Conservation (phyloP, 2,329 filamentous ascomycete species). For the Xylariaceae sp. region DNA sequence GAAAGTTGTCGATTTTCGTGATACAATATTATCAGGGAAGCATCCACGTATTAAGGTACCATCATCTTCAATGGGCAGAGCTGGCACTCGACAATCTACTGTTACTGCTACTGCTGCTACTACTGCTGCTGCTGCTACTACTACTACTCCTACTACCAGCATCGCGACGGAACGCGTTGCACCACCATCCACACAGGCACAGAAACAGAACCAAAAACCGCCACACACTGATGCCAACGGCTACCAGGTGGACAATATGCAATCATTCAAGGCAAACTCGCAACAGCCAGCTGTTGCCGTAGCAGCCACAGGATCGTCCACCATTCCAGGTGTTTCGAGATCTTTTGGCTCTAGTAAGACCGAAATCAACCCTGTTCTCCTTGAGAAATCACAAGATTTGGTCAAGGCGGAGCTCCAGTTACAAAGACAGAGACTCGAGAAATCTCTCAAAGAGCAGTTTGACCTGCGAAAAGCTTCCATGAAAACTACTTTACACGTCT, state of each 20-base stretch:
- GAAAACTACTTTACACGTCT: conserved; percentile 45
- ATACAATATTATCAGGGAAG: conserved; percentile 77
- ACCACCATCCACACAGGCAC: conserved; percentile 12
- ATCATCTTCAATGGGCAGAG: conserved; percentile 35
- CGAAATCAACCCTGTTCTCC: conserved; percentile 78
- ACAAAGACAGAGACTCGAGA: conserved; percentile 81
- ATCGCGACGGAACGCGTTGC: conserved; percentile 30
- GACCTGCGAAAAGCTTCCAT: conserved; percentile 59
- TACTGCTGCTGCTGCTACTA: neutral
- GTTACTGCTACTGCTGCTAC: conserved; percentile 1
- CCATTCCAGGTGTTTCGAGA: conserved; percentile 42
- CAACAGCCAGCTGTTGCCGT: conserved; percentile 38
- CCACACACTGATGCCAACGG: conserved; percentile 28
- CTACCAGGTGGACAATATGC: conserved; percentile 36
- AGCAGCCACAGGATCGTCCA: conserved; percentile 26
- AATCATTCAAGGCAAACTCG: conserved; percentile 42
- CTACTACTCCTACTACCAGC: neutral
- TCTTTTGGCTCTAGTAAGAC: conserved; percentile 56
- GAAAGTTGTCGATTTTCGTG: conserved; percentile 78
- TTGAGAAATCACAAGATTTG: conserved; percentile 84
- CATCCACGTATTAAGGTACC: conserved; percentile 66
- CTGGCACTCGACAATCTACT: conserved; percentile 28
- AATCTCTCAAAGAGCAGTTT: conserved; percentile 73
- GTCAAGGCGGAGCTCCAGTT: conserved; percentile 80
- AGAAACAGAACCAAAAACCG: conserved; percentile 5